These are phyloP conservation scores for Epichloe baconii DNA, from an alignment of 2,329 filamentous ascomycete species.

Conservation along the genomic window DNA sequence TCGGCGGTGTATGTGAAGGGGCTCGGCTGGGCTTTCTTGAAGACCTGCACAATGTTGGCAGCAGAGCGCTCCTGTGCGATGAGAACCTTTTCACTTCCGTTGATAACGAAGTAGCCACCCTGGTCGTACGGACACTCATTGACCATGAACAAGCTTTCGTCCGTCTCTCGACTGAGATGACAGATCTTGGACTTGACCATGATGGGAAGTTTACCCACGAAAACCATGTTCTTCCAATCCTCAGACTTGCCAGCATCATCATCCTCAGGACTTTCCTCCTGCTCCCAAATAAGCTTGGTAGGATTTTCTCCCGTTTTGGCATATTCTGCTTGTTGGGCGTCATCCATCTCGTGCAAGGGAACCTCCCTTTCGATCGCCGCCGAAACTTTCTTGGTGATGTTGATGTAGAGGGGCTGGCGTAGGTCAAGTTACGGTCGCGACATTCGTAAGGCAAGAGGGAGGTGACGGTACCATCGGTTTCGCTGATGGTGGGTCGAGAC, in stretches of 20 bases:
- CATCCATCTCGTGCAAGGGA: conserved; percentile 54
- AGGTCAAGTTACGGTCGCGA: conserved; percentile 88
- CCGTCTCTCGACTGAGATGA: conserved; percentile 69
- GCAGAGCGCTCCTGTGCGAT: conserved; percentile 97
- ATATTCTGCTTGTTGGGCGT: conserved; percentile 44
- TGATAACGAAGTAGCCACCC: conserved; percentile 98
- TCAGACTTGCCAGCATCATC: conserved; percentile 39
- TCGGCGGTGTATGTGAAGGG: conserved; percentile 89
- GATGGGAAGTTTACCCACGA: conserved; percentile 89
- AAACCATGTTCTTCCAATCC: conserved; percentile 59
- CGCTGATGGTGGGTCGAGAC: conserved; percentile 79
- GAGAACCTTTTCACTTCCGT: conserved; percentile 94
- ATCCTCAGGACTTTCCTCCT: conserved; percentile 39
- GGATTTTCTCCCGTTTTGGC: conserved; percentile 42
- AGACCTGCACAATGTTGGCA: conserved; percentile 97
- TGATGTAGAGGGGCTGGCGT: conserved; percentile 80
- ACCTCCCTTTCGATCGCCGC: conserved; percentile 67
- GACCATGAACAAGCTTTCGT: conserved; percentile 76
- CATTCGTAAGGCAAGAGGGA: conserved; percentile 89
- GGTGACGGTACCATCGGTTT: conserved; percentile 79
- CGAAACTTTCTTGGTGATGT: conserved; percentile 74
- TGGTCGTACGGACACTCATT: conserved; percentile 98
- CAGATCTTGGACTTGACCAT: conserved; percentile 98
- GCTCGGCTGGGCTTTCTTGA: conserved; percentile 91
- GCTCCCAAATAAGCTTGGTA: conserved; percentile 46